Evolutionary conservation across 2,329 filamentous ascomycete genomes (phyloP), one percentile per base, ranked within the genome.

Genomic region (Chaetomiaceae sp.): DNA sequence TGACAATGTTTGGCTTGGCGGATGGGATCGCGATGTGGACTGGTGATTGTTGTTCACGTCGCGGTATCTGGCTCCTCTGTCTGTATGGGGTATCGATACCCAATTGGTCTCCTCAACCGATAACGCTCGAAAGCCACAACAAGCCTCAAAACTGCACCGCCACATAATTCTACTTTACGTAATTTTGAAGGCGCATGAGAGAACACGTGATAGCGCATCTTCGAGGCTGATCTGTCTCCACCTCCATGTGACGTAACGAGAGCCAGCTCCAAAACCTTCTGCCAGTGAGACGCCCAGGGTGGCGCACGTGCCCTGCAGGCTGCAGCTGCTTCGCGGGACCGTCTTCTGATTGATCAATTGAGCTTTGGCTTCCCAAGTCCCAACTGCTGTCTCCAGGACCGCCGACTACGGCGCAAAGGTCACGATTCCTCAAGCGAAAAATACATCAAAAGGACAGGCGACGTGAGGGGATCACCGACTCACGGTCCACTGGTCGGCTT

Each of bases 281-380:
- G 48, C 59, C 59, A 62, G 53, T 62, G 17, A 54, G 33, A 48
- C 17, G 30, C 38, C 9, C 33, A 43, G 31, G 40, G 10, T 14
- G 35, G 34, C 46, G 46, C 60, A 62, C 60, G 60, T 62, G 60
- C n/a, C n/a, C n/a, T n/a, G n/a, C n/a, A n/a, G n/a, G n/a, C 44
- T 37, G 20, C 13, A n/a, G 33, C 34, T 44, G 35, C 44, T 19
- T 14, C 23, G 25, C 34, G 40, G 44, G 50, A 25, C 39, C 43
- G 33, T 41, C 37, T 41, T 55, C 48, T 58, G 49, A 59, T 60
- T 63, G 56, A 58, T 60, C 56, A 60, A 57, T 63, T 60, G 54
- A 44, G 42, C 21, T 33, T 53, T 34, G 40, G 10, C 42, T 44
- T 34, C 45, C 50, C 47, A 42, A 43, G 42, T 43, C 7, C 53